These are phyloP conservation scores for Penicillium lividum DNA, from an alignment of 495 filamentous ascomycete species.

Conservation along the genomic window DNA sequence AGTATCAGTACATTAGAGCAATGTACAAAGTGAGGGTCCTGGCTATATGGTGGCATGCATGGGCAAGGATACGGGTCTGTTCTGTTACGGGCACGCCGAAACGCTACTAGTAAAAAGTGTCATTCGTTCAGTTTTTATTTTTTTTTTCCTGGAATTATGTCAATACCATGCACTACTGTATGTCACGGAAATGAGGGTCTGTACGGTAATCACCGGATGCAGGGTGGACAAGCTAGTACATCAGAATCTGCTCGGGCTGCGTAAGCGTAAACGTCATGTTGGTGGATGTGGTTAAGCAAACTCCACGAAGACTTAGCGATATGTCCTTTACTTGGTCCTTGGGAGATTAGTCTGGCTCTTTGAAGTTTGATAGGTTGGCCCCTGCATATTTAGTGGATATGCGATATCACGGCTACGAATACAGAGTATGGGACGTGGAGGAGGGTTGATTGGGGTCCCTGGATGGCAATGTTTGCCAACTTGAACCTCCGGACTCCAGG, in stretches of 20 bases:
- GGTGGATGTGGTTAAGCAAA: not conserved
- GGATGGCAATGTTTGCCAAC: not conserved
- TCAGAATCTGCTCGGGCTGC: constrained; percentile 15
- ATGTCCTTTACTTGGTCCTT: not conserved
- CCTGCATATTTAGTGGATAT: constrained; percentile 22
- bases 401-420: not conserved
- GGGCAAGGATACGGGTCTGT: too few relatives aligned
- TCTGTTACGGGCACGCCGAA: too few relatives aligned
- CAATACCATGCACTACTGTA: not conserved
- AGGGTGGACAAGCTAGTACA: constrained; percentile 1
- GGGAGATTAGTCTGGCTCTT: not conserved
- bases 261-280: constrained; percentile 32
- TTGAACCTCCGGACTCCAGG: not conserved
- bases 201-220: not conserved
- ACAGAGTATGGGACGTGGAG: constrained; percentile 16
- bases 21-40: too few relatives aligned
- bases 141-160: not conserved
- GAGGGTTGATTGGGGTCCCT: not conserved
- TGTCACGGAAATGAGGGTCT: not conserved
- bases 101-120: not conserved
- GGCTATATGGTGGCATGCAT: too few relatives aligned
- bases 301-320: constrained; percentile 3
- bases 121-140: not conserved
- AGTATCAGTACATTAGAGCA: too few relatives aligned
- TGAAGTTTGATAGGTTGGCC: constrained; percentile 14